Base-by-base conservation (phyloP, 495 filamentous ascomycete species). In the Clohesyomyces aquaticus region DNA sequence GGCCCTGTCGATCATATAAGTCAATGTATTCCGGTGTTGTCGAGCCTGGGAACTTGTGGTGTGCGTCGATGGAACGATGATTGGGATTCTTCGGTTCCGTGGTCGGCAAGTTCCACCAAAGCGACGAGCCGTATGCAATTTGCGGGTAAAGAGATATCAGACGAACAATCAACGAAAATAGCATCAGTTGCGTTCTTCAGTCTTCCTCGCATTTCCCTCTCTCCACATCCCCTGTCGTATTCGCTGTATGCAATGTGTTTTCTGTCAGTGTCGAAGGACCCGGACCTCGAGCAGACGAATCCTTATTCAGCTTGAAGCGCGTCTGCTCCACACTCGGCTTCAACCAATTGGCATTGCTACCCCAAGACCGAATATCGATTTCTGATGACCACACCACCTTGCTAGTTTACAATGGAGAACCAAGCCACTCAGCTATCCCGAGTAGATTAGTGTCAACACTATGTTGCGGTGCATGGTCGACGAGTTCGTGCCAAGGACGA, bases 121-220 rank as follows among this genome's bases (percentile, higher is more conserved):
- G 54, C 35, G 19, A 45, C 16, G 2, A 11, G 9, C 27, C 38
- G 22, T 18, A 21, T 26, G 27, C 38, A 57, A 57, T 57, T 28
- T 57, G 54, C 54, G 54, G 54, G 35, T 57, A 55, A 57, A 57
- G 10, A 57, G 35, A 3, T 57, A 16, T 12, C 38, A 45, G 27
- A 41, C 54, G 29, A 28, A 27, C 19, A 25, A 27, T 16, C 19
- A 27, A 46, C 54, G 18, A 46, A 57, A 57, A 57, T 57, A 57
- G 54, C 35, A 25, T 47, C 54, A 12, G 46, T 41, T 23, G 11
- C 16, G 23, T 54, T 18, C 3, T 22, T 26, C n/a, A n/a, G 41
- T 22, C 26, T 38, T 23, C 29, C 41, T 55, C 32, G 18, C 19
- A 18, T 42, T 1, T 50, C 25, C 16, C 22, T 16, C 1, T 21